phyloP scores from a whole-genome alignment of 2,329 filamentous ascomycete species.

The Colletotrichum incanum region DNA sequence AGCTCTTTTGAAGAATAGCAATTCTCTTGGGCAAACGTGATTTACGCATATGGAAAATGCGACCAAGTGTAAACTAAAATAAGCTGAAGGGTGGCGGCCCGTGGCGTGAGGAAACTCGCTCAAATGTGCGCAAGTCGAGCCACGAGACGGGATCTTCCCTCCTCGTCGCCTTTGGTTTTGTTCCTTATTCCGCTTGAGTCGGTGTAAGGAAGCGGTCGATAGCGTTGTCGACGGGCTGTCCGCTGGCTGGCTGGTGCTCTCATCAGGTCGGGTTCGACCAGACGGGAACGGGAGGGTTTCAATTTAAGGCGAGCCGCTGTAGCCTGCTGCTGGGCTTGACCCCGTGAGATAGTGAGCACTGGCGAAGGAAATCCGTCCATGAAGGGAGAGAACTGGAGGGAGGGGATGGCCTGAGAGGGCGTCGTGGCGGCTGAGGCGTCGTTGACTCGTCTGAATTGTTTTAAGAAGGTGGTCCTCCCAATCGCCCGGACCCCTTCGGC shows the following conservation, averaged over 20 bases:
- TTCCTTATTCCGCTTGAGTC: constrained; percentile 16
- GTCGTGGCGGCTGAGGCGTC: constrained; percentile 27
- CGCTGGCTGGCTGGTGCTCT: neutral
- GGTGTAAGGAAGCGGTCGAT: constrained; percentile 33
- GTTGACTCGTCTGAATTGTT: constrained; percentile 39
- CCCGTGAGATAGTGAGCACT: neutral
- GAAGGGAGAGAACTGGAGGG: neutral
- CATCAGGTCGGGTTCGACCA: neutral
- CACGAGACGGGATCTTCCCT: constrained; percentile 40
- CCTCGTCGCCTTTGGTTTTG: constrained; percentile 9
- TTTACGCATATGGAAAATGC: neutral
- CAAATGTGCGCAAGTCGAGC: constrained; percentile 56
- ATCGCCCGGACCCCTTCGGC: constrained; percentile 1
- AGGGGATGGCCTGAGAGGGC: constrained; percentile 17
- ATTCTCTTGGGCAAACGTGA: neutral
- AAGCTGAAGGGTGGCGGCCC: constrained; percentile 30
- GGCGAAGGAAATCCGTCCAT: neutral
- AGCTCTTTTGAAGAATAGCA: neutral
- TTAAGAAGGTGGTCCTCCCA: constrained; percentile 3
- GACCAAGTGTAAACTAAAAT: neutral
- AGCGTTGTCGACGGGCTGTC: neutral
- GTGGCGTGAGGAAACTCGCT: constrained; percentile 54
- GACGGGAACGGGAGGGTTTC: neutral
- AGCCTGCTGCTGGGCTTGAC: neutral
- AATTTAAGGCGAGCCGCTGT: constrained; percentile 25